Evolutionary conservation across 2,329 filamentous ascomycete species (phyloP).

Genomic region (Colletotrichum spinosum): DNA sequence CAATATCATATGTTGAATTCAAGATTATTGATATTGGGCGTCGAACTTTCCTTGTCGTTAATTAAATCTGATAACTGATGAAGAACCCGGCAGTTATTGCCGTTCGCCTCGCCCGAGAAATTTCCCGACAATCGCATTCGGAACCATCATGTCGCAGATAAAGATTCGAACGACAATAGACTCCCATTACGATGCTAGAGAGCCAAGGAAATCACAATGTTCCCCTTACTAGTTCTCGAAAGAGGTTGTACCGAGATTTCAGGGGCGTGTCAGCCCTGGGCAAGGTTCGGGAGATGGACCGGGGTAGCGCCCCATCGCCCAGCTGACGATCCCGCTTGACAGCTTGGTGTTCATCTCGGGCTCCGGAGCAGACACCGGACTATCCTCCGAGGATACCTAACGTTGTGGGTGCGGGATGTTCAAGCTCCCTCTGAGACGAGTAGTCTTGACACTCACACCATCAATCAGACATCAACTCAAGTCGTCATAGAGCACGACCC

Average conservation of each 20-base stretch:
- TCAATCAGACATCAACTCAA: too few species aligned
- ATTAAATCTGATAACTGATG: not conserved
- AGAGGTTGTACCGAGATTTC: conserved; percentile 11
- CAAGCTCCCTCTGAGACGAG: too few species aligned
- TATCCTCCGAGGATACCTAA: conserved; percentile 1
- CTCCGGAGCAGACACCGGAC: conserved; percentile 8
- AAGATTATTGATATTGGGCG: not conserved
- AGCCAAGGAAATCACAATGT: not conserved
- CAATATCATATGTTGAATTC: too few species aligned
- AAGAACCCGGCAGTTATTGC: not conserved
- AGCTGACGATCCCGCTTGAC: conserved; percentile 15
- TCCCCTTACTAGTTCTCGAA: not conserved
- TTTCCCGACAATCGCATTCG: not conserved
- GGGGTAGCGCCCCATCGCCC: not conserved
- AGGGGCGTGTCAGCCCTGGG: conserved; percentile 24
- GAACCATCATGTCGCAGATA: not conserved
- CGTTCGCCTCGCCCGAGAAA: conserved; percentile 1
- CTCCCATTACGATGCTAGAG: not conserved
- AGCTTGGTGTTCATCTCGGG: not conserved
- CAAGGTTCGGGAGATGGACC: conserved; percentile 8
- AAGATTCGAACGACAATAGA: not conserved
- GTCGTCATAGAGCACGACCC: too few species aligned
- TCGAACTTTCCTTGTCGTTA: not conserved
- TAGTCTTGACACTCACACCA: too few species aligned
- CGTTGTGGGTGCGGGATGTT: too few species aligned